Percentiles rank a stretch among this genome's conserved stretches.
Evolutionary conservation across 2,329 filamentous ascomycete species (phyloP).

Genomic region (Chaetomium sp.): DNA sequence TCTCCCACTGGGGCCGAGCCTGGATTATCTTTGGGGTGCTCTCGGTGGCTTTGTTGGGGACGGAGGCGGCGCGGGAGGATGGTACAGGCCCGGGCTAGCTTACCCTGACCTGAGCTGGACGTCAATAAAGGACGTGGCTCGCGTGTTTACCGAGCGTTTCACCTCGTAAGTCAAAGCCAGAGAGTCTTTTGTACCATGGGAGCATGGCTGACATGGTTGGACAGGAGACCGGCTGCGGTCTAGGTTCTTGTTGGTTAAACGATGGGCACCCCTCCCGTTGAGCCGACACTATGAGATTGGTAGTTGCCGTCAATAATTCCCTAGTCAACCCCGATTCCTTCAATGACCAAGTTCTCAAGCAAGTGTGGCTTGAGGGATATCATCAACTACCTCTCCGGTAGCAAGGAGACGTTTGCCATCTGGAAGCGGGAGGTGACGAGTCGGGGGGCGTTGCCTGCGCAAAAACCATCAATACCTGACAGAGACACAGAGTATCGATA

Average conservation of each 20-base stretch:
- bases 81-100: background rate
- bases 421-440: conserved; percentile 4
- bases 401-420: conserved; percentile 7
- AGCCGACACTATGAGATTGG: background rate
- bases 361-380: too few species aligned
- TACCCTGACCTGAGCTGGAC: conserved; percentile 7
- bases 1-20: background rate
- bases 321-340: background rate
- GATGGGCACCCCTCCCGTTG: background rate
- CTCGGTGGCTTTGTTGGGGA: background rate
- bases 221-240: background rate
- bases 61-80: background rate
- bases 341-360: background rate
- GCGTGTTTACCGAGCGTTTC: background rate
- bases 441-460: background rate
- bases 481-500: background rate
- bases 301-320: background rate
- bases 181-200: background rate
- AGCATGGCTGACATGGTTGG: background rate
- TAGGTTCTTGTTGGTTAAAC: background rate
- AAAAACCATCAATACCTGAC: background rate
- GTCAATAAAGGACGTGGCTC: background rate
- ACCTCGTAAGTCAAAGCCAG: background rate
- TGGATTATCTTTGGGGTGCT: background rate
- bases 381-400: conserved; percentile 11